Evolutionary conservation across 164 flowering plant species (phyloP), one percentile per base, ranked within the genome.

Genomic region (Sedum album): DNA sequence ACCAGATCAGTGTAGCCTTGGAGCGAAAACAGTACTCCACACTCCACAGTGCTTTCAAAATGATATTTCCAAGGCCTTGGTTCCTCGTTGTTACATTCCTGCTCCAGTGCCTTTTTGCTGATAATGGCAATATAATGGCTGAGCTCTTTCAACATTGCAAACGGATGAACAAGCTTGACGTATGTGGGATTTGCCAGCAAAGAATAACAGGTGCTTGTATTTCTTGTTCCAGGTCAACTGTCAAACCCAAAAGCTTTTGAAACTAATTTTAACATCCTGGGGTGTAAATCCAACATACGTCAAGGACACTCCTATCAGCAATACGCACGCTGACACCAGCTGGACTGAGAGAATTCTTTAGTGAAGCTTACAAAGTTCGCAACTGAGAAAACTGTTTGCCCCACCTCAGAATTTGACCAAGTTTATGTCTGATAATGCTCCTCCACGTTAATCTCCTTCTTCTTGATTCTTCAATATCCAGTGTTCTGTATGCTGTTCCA

Each of bases 401-500:
- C 97, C 97, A 93, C 44, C 70, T 73, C 65, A 85, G 75, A 51
- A 88, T 33, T 75, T 73, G 80, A 68, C 66, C 73, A 21, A 90
- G 41, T 68, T 77, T 84, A 38, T 82, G 79, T 69, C 76, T 83
- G 68, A 80, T 36, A 62, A 75, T 63, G 71, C 76, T 78, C 73
- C 73, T 78, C 14, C 81, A 55, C 31, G 81, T 71, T 57, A n/a
- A 62, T 76, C 80, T 89, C 69, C 77, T 81, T 76, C 79, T 80
- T 74, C 76, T 88, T 41, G 79, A 82, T 70, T 85, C 84, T 85
- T 93, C 97, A 74, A 88, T 77, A 74, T 93, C 98, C 63, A 93
- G 79, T 71, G 96, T 90, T 81, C 98, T 80, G 72, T 93, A 93
- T 48, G 97, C 98, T 77, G 89, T 86, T 68, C 91, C 82, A 76